phyloP scores from a whole-genome alignment of 2,329 filamentous ascomycete genomes.

The Fusarium sublunatum region DNA sequence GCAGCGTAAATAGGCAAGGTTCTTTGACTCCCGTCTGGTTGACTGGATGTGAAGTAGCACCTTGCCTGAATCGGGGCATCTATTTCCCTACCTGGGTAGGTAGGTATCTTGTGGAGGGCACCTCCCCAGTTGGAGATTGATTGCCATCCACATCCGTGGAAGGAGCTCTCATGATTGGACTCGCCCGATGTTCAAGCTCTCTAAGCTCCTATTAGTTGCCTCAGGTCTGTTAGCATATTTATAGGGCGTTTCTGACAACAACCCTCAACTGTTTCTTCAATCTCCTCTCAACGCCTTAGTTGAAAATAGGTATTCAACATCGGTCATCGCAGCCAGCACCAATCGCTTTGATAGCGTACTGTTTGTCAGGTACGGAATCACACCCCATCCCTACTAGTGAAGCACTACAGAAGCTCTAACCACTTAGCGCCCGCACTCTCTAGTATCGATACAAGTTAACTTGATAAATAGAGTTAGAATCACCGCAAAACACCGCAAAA shows the following conservation, averaged over 20 bases:
- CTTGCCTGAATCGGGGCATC: too few relatives aligned
- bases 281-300: too few relatives aligned
- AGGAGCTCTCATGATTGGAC: conserved; percentile 19
- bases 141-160: conserved; percentile 1
- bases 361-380: neutral
- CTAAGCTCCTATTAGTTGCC: neutral
- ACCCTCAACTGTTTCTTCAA: too few relatives aligned
- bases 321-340: too few relatives aligned
- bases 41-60: conserved; percentile 1
- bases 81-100: neutral
- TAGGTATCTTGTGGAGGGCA: neutral
- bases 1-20: neutral
- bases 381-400: conserved; percentile 17
- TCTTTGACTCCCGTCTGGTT: too few relatives aligned
- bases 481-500: conserved; percentile 47
- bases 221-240: neutral
- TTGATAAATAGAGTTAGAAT: conserved; percentile 41
- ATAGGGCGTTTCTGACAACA: too few relatives aligned
- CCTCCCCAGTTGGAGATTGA: conserved; percentile 1
- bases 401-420: conserved; percentile 23
- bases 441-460: conserved; percentile 16
- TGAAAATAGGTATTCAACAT: too few relatives aligned
- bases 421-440: conserved; percentile 26
- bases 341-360: too few relatives aligned
- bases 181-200: neutral